phyloP scores from a whole-genome alignment of 352 stramenopile species.

The Pythium monospermum region DNA sequence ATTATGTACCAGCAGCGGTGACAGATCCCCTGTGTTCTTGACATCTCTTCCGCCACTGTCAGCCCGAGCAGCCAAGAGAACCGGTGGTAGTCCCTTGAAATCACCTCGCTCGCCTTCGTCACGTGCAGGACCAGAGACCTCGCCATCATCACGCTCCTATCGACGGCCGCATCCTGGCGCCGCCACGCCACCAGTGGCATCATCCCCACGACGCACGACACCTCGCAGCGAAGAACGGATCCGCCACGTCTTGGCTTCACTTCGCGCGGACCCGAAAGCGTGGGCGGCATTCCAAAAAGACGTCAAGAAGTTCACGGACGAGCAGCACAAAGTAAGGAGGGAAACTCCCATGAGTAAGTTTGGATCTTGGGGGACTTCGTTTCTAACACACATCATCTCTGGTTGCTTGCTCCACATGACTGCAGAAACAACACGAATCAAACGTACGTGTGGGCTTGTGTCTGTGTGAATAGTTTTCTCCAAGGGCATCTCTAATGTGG shows the following conservation, averaged over 20 bases:
- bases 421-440: constrained; percentile 33
- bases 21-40: constrained; percentile 5
- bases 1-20: constrained; percentile 3
- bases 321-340: too few species aligned
- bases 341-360: constrained; percentile 32
- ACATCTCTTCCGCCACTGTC: constrained; percentile 15
- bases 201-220: constrained; percentile 18
- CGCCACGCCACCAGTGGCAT: neutral
- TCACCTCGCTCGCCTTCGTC: too few species aligned
- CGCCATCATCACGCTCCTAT: neutral
- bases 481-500: too few species aligned
- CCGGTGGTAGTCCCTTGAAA: too few species aligned
- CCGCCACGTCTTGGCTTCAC: constrained; percentile 40
- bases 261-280: constrained; percentile 47
- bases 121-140: neutral
- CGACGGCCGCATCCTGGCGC: constrained; percentile 7
- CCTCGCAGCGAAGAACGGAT: constrained; percentile 39
- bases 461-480: too few species aligned
- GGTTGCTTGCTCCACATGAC: too few species aligned
- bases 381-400: too few species aligned
- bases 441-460: constrained; percentile 11
- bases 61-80: too few species aligned
- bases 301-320: constrained; percentile 32
- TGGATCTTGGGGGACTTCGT: too few species aligned
- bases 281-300: constrained; percentile 56